These are phyloP conservation scores for Metschnikowia borealis DNA, from an alignment of 805 yeast species.

Conservation along the genomic window DNA sequence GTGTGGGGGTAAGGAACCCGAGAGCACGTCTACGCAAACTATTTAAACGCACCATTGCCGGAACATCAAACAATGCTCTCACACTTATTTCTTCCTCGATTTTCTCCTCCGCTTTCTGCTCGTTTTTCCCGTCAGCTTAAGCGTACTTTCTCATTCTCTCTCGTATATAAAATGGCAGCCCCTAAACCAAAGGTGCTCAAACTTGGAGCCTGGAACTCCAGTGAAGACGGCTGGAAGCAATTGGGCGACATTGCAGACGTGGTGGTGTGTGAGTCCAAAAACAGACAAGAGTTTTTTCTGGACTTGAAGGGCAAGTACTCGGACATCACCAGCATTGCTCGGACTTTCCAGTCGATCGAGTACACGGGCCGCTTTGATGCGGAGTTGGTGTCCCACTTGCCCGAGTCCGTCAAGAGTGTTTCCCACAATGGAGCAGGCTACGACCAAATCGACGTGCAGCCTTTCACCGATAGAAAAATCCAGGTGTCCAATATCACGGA, in stretches of 20 bases:
- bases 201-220: slow-evolving; percentile 16
- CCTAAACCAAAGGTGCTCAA: slow-evolving; percentile 17
- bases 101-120: no score
- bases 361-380: slow-evolving; percentile 64
- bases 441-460: slow-evolving; percentile 62
- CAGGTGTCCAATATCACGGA: slow-evolving; percentile 67
- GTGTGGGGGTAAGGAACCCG: slow-evolving; percentile 4
- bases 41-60: slow-evolving; percentile 2
- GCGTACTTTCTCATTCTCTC: background rate
- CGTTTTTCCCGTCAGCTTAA: background rate
- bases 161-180: slow-evolving; percentile 6
- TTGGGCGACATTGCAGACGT: slow-evolving; percentile 29
- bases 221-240: slow-evolving; percentile 13
- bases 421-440: slow-evolving; percentile 74
- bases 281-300: slow-evolving; percentile 37
- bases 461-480: slow-evolving; percentile 48
- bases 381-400: slow-evolving; percentile 54
- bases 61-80: background rate
- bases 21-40: background rate
- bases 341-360: slow-evolving; percentile 51
- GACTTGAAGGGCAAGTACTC: slow-evolving; percentile 44
- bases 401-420: slow-evolving; percentile 48
- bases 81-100: background rate
- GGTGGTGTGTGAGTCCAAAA: slow-evolving; percentile 31
- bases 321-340: slow-evolving; percentile 39